Evolutionary conservation across 805 yeast genomes (phyloP).

Genomic region (Pichia californica): DNA sequence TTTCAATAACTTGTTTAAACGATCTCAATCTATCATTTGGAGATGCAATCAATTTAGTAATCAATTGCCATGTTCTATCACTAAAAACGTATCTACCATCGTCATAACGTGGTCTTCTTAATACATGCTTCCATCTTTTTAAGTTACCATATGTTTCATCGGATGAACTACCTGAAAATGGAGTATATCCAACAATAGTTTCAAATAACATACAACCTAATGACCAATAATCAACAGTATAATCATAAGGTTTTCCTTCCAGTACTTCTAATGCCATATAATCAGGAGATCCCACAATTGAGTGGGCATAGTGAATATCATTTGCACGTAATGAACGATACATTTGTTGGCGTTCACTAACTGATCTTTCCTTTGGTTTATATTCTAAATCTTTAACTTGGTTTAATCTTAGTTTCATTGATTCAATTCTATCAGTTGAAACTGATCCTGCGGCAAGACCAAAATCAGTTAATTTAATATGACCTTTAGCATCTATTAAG

Average conservation of each 20-base stretch:
- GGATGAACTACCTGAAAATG: conserved; percentile 87
- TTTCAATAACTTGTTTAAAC: conserved; percentile 72
- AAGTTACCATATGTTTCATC: conserved; percentile 93
- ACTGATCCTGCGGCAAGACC: conserved; percentile 97
- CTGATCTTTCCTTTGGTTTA: conserved; percentile 61
- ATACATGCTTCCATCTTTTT: conserved; percentile 85
- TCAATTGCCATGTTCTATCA: conserved; percentile 92
- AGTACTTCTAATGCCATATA: conserved; percentile 98
- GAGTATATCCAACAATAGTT: conserved; percentile 94
- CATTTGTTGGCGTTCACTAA: conserved; percentile 80
- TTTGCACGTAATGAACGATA: conserved; percentile 72
- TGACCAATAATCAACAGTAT: conserved; percentile 98
- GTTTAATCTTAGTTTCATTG: conserved; percentile 67
- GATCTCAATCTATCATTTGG: conserved; percentile 70
- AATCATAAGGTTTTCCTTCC: conserved; percentile 89
- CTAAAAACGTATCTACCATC: conserved; percentile 90
- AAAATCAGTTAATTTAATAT: conserved; percentile 89
- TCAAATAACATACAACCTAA: conserved; percentile 96
- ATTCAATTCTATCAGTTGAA: conserved; percentile 85
- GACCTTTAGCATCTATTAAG: conserved; percentile 83
- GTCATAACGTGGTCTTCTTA: conserved; percentile 84
- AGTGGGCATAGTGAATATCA: conserved; percentile 84
- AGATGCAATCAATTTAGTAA: conserved; percentile 71
- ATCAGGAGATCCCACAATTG: conserved; percentile 97
- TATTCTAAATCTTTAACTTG: conserved; percentile 70